Base-by-base conservation (phyloP, 306 rosid genomes). In the Cicer arietinum region DNA sequence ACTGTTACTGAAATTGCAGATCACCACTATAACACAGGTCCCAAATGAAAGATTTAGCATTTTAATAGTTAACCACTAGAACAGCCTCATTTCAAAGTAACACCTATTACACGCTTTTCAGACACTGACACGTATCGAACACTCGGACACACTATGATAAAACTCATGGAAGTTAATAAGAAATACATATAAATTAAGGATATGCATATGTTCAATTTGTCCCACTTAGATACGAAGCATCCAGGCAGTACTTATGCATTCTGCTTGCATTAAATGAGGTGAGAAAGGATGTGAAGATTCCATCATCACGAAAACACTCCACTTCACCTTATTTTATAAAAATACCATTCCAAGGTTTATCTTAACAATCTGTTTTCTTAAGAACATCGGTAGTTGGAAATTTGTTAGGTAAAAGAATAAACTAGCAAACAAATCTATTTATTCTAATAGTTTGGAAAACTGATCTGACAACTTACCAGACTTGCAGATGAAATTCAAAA, bases 1-100 rank as follows among this genome's bases (percentile, higher is more conserved):
- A 50, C 53, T 6, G 6, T 46, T 62, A 69, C 4, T 17, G 16
- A 37, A 45, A 73, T 42, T 35, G 51, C 18, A 56, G 20, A 64
- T 17, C 42, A 46, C 30, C 50, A 75, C 69, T 53, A 54, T 16
- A 61, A 61, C 16, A n/a, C 14, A 10, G 51, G 56, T 69, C 5
- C 42, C 44, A 69, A 64, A 48, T 22, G 17, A 78, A 63, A 60
- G 53, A 67, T 52, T 17, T 65, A 56, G 13, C 46, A 4, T 67
- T 78, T 47, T 58, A 16, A 74, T 14, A 59, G 77, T 16, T 46
- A 39, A 68, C 44, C 57, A 11, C 37, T 25, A 47, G 61, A 64
- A 6, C 39, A 65, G 53, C 40, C 6, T 18, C 50, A 10, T 46
- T 77, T 40, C 12, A 60, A 37, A 43, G 70, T 37, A 45, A 16